Evolutionary conservation across 1,284 basidiomycete species (phyloP), one percentile per base, ranked within the genome.

Genomic region (Ustilago xerochloae): DNA sequence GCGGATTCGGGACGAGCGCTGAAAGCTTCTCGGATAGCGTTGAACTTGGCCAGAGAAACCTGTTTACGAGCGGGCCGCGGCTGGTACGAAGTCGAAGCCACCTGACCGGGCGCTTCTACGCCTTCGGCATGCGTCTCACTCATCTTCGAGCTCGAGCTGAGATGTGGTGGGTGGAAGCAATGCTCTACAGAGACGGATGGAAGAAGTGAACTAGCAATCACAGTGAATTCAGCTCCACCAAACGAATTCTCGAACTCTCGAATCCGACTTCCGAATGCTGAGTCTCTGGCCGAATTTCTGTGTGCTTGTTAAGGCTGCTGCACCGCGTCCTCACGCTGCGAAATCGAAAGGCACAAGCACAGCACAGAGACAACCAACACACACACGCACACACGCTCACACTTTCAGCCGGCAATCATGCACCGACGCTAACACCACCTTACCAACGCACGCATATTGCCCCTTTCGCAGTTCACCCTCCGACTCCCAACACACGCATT

Each of bases 41-140:
- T 74, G 33, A 83, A 73, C 55, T 80, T 76, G 46, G 70, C 72
- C 41, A 46, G 18, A 0, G 81, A 69, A n/a, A 84, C 79, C 48
- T 84, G 82, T 46, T 75, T 74, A 22, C 82, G 75, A 4, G 82
- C 81, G 0, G 82, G 81, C 3, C 77, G 68, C 16, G 80, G 72
- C 28, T 70, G 65, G 38, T 73, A 74, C n/a, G 69, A 72, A 7
- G 69, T 72, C 6, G 69, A 72, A 3, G 63, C 69, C 16, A 66
- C 62, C 22, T 64, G 67, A 2, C 28, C 22, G 0, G 48, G 45
- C 36, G 49, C 48, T 20, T 64, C 48, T 2, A 13, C 26, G 28
- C 39, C 28, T 32, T 61, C 35, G 10, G 26, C 45, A 12, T 48
- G 36, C 1, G 39, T 36, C 26, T 65, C 63, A 47, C 69, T 71